These are phyloP conservation scores for Terana coerulea DNA, from an alignment of 768 basidiomycete species.

Conservation along the genomic window DNA sequence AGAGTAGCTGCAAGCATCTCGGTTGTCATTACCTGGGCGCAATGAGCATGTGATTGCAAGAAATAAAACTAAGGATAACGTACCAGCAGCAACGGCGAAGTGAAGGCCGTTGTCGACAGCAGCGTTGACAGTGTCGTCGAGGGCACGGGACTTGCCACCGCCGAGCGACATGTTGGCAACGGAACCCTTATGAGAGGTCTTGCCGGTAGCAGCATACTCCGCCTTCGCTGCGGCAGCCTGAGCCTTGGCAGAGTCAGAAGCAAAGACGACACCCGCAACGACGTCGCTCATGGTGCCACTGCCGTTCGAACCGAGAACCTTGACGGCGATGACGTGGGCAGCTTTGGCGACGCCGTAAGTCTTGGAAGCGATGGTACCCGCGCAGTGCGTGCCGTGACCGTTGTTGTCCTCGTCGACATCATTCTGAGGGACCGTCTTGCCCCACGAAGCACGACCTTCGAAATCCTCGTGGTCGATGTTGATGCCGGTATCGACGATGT, in stretches of 20 bases:
- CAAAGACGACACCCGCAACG: constrained; percentile 82
- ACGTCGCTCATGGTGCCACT: constrained; percentile 96
- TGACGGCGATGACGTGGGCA: constrained; percentile 86
- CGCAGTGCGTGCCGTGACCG: constrained; percentile 94
- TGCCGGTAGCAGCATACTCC: constrained; percentile 69
- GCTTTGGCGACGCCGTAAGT: constrained; percentile 96
- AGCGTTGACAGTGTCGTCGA: constrained; percentile 81
- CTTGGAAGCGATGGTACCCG: constrained; percentile 91
- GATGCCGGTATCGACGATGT: constrained; percentile 87
- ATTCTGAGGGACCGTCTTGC: constrained; percentile 81
- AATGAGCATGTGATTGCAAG: neutral
- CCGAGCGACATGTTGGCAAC: constrained; percentile 98
- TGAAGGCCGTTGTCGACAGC: constrained; percentile 85
- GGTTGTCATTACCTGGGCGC: constrained; percentile 67
- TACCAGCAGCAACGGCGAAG: constrained; percentile 95
- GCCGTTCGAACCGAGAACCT: constrained; percentile 92
- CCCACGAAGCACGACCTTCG: constrained; percentile 88
- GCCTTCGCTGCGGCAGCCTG: constrained; percentile 60
- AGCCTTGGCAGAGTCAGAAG: constrained; percentile 45
- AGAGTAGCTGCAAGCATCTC: constrained; percentile 89
- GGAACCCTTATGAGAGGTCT: constrained; percentile 86
- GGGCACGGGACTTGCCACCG: constrained; percentile 83
- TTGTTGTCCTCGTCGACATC: constrained; percentile 90
- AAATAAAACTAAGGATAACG: constrained; percentile 22
- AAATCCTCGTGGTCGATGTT: constrained; percentile 83